Evolutionary conservation across 306 rosid genomes (phyloP).

Genomic region (Dicorynia guianensis): DNA sequence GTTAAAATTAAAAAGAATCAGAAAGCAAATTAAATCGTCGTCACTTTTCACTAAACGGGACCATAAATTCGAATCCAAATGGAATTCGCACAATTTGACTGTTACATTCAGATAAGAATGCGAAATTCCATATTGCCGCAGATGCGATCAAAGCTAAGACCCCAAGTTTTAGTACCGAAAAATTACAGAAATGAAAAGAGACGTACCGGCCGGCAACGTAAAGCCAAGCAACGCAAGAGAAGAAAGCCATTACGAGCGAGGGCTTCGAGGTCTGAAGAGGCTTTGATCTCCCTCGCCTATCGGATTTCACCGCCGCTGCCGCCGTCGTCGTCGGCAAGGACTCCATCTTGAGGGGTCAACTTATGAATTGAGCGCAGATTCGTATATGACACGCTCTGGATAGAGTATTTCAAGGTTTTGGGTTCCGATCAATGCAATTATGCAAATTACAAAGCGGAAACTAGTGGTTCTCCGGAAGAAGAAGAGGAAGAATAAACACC

Average conservation of each 20-base stretch:
- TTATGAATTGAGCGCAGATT: not conserved
- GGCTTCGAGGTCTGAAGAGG: slow-evolving; percentile 71
- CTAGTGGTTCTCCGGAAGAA: not conserved
- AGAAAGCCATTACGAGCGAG: slow-evolving; percentile 78
- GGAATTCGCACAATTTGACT: slow-evolving; percentile 5
- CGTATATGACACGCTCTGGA: not conserved
- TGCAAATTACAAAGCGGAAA: not conserved
- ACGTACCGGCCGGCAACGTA: slow-evolving; percentile 93
- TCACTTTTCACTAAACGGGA: not conserved
- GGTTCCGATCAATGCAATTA: slow-evolving; percentile 12
- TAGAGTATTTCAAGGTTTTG: slow-evolving; percentile 8
- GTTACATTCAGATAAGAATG: not conserved
- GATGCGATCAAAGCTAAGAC: not conserved
- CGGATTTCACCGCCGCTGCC: slow-evolving; percentile 62
- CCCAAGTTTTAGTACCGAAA: not conserved
- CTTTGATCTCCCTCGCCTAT: slow-evolving; percentile 82
- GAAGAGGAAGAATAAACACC: not conserved
- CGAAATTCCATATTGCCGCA: not conserved
- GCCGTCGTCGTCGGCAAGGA: slow-evolving; percentile 69
- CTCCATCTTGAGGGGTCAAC: slow-evolving; percentile 60
- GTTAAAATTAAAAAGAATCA: not conserved
- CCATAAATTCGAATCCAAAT: slow-evolving; percentile 34
- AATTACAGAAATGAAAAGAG: not conserved
- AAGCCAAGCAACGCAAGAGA: slow-evolving; percentile 98
- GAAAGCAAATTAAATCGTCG: not conserved